phyloP scores from a whole-genome alignment of 2,329 filamentous ascomycete genomes.

The Aspergillus melleus region DNA sequence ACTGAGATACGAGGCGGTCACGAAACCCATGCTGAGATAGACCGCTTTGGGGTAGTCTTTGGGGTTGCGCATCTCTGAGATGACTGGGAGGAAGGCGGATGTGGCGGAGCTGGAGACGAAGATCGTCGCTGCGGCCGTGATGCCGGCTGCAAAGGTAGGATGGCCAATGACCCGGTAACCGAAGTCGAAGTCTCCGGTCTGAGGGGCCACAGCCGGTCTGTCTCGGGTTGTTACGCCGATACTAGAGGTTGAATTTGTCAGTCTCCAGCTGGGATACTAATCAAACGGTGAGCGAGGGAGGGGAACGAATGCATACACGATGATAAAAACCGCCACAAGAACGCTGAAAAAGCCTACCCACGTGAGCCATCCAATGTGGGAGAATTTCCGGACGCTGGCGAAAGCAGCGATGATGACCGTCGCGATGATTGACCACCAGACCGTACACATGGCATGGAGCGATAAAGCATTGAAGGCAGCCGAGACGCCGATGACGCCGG shows the following conservation, averaged over 20 bases:
- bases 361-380: slow-evolving; percentile 62
- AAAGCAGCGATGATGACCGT: slow-evolving; percentile 49
- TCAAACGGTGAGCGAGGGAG: background rate
- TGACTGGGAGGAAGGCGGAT: slow-evolving; percentile 63
- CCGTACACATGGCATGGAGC: slow-evolving; percentile 59
- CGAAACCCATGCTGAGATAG: slow-evolving; percentile 59
- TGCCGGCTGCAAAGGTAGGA: slow-evolving; percentile 60
- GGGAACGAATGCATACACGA: slow-evolving; percentile 45
- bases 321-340: slow-evolving; percentile 58
- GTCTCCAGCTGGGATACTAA: background rate
- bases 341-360: slow-evolving; percentile 62
- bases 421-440: slow-evolving; percentile 57
- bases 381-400: slow-evolving; percentile 59
- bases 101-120: slow-evolving; percentile 62
- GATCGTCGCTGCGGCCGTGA: slow-evolving; percentile 59
- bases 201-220: slow-evolving; percentile 61
- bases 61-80: slow-evolving; percentile 64
- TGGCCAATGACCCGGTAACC: slow-evolving; percentile 58
- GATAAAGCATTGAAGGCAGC: slow-evolving; percentile 62
- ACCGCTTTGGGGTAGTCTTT: slow-evolving; percentile 62
- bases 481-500: slow-evolving; percentile 60
- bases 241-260: background rate
- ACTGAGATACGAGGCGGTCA: slow-evolving; percentile 58
- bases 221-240: slow-evolving; percentile 59
- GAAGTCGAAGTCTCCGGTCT: slow-evolving; percentile 59